phyloP scores from a whole-genome alignment of 2,329 filamentous ascomycete species.

The Penicillium paneum region DNA sequence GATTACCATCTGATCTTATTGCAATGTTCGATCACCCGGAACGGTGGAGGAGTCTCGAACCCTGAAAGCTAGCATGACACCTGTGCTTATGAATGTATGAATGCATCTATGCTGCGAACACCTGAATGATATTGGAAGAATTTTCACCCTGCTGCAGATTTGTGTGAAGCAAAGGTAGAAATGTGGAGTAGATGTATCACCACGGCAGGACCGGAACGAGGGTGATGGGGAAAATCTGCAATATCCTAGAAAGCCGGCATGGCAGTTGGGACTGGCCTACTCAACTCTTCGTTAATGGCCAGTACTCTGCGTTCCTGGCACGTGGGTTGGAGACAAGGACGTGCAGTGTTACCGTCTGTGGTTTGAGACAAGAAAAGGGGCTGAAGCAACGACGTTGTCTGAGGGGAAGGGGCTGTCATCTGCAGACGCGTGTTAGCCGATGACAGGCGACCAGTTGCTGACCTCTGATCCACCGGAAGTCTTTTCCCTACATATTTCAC shows the following conservation, averaged over 20 bases:
- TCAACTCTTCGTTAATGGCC: neutral
- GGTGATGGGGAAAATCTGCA: neutral
- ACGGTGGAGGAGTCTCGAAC: constrained; percentile 5
- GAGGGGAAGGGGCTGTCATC: neutral
- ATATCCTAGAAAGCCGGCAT: neutral
- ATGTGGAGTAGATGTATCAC: too few species aligned
- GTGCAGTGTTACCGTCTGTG: neutral
- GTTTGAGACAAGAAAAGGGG: neutral
- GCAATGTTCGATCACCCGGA: constrained; percentile 20
- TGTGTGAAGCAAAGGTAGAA: neutral
- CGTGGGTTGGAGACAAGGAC: neutral
- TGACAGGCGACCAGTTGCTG: neutral
- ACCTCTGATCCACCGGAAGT: neutral
- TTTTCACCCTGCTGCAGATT: neutral
- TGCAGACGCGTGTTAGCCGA: neutral
- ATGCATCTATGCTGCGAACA: neutral
- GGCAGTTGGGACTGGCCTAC: neutral
- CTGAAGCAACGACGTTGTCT: neutral
- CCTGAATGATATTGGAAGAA: neutral
- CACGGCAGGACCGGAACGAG: neutral
- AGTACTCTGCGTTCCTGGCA: neutral
- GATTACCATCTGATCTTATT: constrained; percentile 23
- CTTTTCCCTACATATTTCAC: neutral
- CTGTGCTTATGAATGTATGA: neutral
- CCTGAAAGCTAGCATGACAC: neutral